Base-by-base conservation (phyloP, 306 rosid species). In the Prosopis cineraria region DNA sequence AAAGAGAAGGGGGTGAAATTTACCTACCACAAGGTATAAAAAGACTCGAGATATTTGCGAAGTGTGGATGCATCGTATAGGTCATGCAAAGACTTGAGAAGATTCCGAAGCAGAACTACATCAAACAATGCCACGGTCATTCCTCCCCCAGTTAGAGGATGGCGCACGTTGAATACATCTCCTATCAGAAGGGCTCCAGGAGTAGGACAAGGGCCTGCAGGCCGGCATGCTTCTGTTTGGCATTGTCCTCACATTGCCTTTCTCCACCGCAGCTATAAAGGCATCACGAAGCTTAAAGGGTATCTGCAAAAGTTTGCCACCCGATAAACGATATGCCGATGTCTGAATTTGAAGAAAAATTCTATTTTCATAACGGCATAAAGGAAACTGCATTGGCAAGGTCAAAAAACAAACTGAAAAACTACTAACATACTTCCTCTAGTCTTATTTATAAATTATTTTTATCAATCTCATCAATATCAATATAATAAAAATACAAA, bases 151-250 rank as follows among this genome's bases (percentile, higher is more conserved):
- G 98, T 94, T 29, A 94, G 86, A 55, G 98, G 98, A 78, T 92
- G 98, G 65, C 97, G 98, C 98, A 94, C 92, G 82, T 94, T 94
- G 87, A 94, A 92, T 45, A 97, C 98, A 79, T 94, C 98, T 45
- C 98, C 97, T 97, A 94, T 92, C 58, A 94, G 74, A 72, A 94
- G 81, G 62, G 98, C 98, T 78, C 98, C 98, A 1, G 97, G 97
- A 31, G 98, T 92, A 60, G 97, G 95, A 70, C 85, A 74, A 74
- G 98, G 97, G 80, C 87, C 90, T 3, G 98, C n/a, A n/a, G n/a
- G n/a, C 98, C 17, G 97, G 97, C 97, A 94, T 92, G 91, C 97
- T 92, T 88, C 98, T 85, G 79, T 92, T 94, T 56, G 98, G 96
- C 98, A 94, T 94, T 80, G 97, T 94, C 87, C 96, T 84, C 45